Conservation (phyloP, 345 rosid genomes). For the Citrus glauca region DNA sequence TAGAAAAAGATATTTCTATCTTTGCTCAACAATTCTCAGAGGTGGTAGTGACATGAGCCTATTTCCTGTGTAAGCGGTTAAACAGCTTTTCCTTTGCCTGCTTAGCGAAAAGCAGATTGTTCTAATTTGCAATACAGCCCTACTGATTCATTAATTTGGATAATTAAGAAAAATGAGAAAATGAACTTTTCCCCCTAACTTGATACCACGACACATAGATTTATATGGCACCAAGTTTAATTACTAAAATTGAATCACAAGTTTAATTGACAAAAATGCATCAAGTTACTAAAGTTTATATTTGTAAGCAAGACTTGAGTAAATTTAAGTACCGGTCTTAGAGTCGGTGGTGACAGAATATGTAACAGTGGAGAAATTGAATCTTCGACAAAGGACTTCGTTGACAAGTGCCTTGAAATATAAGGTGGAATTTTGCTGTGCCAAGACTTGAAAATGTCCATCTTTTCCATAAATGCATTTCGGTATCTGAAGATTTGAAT, state of each 20-base stretch:
- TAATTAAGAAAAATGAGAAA: neutral
- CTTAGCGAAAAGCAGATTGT: neutral
- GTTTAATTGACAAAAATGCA: neutral
- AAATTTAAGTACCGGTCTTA: slow-evolving; percentile 63
- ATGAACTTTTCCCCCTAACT: neutral
- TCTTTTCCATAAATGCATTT: slow-evolving; percentile 58
- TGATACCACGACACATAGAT: neutral
- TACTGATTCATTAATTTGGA: neutral
- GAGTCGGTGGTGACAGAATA: slow-evolving; percentile 75
- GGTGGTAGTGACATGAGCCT: neutral
- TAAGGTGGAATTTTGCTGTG: slow-evolving; percentile 61
- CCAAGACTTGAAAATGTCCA: slow-evolving; percentile 70
- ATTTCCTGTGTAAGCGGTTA: neutral
- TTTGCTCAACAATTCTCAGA: neutral
- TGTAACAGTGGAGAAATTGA: slow-evolving; percentile 68
- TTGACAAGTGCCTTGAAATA: slow-evolving; percentile 81
- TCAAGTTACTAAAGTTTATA: neutral
- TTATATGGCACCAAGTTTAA: neutral
- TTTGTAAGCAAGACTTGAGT: slow-evolving; percentile 2
- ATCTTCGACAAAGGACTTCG: slow-evolving; percentile 67
- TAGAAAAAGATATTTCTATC: neutral
- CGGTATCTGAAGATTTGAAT: slow-evolving; percentile 55
- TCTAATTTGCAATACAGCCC: neutral
- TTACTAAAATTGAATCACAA: neutral
- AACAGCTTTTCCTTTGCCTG: neutral